A percentile compares a stretch with the other conserved stretches of the same genome.
These are phyloP conservation scores for Rhytidiadelphus loreus DNA, from an alignment of 225 moss, liverwort and hornwort species.

Conservation along the genomic window DNA sequence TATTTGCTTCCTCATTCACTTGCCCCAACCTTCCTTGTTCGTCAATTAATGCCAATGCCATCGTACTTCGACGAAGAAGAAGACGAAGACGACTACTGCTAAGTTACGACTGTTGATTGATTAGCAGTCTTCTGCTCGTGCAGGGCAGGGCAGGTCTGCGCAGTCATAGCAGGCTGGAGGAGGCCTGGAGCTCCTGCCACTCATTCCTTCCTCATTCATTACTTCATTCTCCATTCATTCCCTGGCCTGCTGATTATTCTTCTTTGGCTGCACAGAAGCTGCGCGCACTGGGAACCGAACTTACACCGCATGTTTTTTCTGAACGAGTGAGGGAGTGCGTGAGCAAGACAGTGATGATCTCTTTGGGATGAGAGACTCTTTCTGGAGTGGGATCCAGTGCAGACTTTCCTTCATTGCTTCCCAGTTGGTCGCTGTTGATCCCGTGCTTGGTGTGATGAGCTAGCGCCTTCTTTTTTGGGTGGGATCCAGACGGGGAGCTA, in stretches of 20 bases:
- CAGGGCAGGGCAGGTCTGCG: neutral
- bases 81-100: neutral
- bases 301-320: neutral
- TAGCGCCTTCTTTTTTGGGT: neutral
- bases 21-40: neutral
- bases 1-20: neutral
- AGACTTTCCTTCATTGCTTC: neutral
- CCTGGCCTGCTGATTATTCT: neutral
- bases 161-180: neutral
- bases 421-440: neutral
- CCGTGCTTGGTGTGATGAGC: neutral
- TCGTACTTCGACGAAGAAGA: neutral
- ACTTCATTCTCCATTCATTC: neutral
- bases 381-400: neutral
- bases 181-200: neutral
- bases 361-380: neutral
- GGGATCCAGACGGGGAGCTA: neutral
- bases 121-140: conserved; percentile 5
- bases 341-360: neutral
- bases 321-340: neutral
- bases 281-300: neutral
- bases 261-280: neutral
- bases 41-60: conserved; percentile 9
- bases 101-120: neutral
- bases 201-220: neutral